Evolutionary conservation across 2,329 filamentous ascomycete species (phyloP).

Genomic region (Endocalyx cinctus): DNA sequence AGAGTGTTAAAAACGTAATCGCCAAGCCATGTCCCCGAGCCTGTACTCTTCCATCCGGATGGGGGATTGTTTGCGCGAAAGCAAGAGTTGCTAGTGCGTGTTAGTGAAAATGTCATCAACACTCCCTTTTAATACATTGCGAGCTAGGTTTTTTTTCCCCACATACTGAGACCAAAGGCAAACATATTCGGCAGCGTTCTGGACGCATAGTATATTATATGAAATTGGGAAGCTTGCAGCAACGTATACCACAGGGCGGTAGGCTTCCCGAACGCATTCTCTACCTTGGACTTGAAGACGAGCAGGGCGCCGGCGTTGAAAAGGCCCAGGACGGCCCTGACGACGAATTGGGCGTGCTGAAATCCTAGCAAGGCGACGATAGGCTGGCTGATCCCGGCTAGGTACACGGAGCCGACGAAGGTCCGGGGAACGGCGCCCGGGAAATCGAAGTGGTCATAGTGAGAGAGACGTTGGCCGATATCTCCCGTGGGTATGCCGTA

Average conservation of each 20-base stretch:
- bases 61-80: constrained; percentile 41
- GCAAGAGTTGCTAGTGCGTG: constrained; percentile 62
- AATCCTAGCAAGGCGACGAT: constrained; percentile 54
- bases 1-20: constrained; percentile 71
- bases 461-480: constrained; percentile 46
- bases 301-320: constrained; percentile 68
- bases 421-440: constrained; percentile 88
- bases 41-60: constrained; percentile 25
- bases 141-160: no score
- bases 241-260: constrained; percentile 75
- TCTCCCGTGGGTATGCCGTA: constrained; percentile 68
- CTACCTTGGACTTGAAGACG: constrained; percentile 60
- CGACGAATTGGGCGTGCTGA: constrained; percentile 54
- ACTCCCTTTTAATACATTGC: no score
- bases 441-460: constrained; percentile 88
- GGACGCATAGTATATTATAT: constrained; percentile 88
- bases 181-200: constrained; percentile 95
- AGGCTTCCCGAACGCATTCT: constrained; percentile 61
- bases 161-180: constrained; percentile 78
- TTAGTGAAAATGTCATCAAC: no score
- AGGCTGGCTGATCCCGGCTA: constrained; percentile 70
- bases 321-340: constrained; percentile 71
- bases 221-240: constrained; percentile 81
- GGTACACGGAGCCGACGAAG: constrained; percentile 74
- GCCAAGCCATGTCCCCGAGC: constrained; percentile 54